Evolutionary conservation across 495 filamentous ascomycete species (phyloP).

Genomic region (Choiromyces venosus): DNA sequence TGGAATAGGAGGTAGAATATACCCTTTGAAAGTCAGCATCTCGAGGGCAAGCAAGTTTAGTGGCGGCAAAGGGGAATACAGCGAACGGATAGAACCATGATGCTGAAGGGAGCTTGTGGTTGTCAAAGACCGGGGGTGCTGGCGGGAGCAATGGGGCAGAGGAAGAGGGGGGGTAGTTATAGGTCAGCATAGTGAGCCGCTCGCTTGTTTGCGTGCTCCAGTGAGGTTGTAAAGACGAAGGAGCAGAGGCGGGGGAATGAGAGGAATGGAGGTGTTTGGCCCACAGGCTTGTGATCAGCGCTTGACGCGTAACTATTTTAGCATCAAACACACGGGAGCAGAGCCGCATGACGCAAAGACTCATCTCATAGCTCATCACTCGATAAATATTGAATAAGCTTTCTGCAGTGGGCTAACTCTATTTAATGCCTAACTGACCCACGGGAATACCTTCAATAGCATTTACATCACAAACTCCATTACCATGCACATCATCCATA

Average conservation of each 20-base stretch:
- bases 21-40: conserved; percentile 51
- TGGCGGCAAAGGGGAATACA: background rate
- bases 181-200: background rate
- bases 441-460: background rate
- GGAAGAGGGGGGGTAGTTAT: conserved; percentile 17
- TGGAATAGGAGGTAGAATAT: conserved; percentile 72
- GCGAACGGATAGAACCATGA: conserved; percentile 31
- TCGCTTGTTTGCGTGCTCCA: background rate
- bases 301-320: background rate
- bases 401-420: background rate
- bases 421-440: background rate
- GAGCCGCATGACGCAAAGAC: background rate
- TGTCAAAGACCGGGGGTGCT: conserved; percentile 14
- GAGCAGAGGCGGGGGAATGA: background rate
- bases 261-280: background rate
- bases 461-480: background rate
- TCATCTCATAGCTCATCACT: background rate
- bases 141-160: conserved; percentile 26
- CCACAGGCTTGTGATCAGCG: background rate
- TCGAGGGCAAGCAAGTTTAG: background rate
- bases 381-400: background rate
- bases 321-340: background rate
- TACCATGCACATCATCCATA: background rate
- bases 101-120: conserved; percentile 25
- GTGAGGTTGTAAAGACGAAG: background rate